Conservation (phyloP, 2,329 filamentous ascomycete genomes). For the Thelonectria olida region DNA sequence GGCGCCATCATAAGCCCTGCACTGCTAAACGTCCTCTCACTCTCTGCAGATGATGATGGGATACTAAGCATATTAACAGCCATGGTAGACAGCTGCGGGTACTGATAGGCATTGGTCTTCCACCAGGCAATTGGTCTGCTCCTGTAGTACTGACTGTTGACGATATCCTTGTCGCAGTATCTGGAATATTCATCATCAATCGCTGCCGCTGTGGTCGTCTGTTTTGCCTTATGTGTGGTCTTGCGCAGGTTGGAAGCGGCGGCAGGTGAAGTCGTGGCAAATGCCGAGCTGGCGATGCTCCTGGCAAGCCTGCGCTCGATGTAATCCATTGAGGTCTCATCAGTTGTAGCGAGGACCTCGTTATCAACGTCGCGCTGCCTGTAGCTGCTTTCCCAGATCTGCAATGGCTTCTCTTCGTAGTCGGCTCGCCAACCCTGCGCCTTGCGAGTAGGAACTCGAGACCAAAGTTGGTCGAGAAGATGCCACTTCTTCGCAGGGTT, state of each 20-base stretch:
- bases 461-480: slow-evolving; percentile 3
- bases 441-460: background rate
- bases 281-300: background rate
- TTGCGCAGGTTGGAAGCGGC: background rate
- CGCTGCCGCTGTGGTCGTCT: background rate
- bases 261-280: background rate
- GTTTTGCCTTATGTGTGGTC: background rate
- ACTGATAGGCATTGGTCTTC: background rate
- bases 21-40: background rate
- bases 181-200: background rate
- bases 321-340: background rate
- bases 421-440: background rate
- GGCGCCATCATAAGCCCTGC: background rate
- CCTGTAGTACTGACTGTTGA: background rate
- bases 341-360: background rate
- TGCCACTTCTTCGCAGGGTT: slow-evolving; percentile 3
- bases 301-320: background rate
- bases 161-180: background rate
- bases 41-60: background rate
- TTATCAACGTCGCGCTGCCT: background rate
- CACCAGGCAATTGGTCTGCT: background rate
- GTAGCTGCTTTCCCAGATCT: background rate
- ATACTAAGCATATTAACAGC: slow-evolving; percentile 4
- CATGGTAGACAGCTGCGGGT: background rate
- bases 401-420: slow-evolving; percentile 1